Conservation (phyloP, 202 grass and related monocot species). For the Musa balbisiana region DNA sequence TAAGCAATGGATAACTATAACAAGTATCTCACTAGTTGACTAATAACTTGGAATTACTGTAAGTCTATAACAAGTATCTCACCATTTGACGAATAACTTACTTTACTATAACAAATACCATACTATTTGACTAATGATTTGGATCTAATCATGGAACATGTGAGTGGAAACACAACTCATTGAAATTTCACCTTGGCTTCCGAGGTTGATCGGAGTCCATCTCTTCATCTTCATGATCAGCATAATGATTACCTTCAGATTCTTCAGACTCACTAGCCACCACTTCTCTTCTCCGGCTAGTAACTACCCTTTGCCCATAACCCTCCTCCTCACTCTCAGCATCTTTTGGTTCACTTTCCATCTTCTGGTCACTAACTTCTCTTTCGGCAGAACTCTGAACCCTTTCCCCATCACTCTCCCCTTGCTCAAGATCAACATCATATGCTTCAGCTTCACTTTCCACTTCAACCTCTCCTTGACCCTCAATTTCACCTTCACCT, state of each 20-base stretch:
- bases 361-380: slow-evolving; percentile 43
- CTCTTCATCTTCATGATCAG: slow-evolving; percentile 45
- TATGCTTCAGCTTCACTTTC: slow-evolving; percentile 46
- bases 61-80: too few relatives aligned
- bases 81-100: too few relatives aligned
- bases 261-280: slow-evolving; percentile 81
- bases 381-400: slow-evolving; percentile 73
- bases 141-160: background rate
- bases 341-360: slow-evolving; percentile 49
- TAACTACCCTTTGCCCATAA: slow-evolving; percentile 53
- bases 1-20: background rate
- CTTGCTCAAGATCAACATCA: slow-evolving; percentile 52
- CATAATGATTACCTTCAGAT: slow-evolving; percentile 77
- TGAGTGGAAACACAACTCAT: slow-evolving; percentile 4
- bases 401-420: slow-evolving; percentile 70
- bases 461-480: slow-evolving; percentile 41
- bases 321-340: slow-evolving; percentile 69
- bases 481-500: slow-evolving; percentile 66
- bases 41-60: too few relatives aligned
- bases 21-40: too few relatives aligned
- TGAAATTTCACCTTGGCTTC: slow-evolving; percentile 50
- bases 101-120: too few relatives aligned
- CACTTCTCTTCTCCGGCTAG: slow-evolving; percentile 69
- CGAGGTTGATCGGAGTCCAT: slow-evolving; percentile 37
- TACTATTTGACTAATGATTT: too few relatives aligned